These are phyloP conservation scores for Hypoxylon sp. DNA, from an alignment of 2,329 filamentous ascomycete genomes.

Conservation along the genomic window DNA sequence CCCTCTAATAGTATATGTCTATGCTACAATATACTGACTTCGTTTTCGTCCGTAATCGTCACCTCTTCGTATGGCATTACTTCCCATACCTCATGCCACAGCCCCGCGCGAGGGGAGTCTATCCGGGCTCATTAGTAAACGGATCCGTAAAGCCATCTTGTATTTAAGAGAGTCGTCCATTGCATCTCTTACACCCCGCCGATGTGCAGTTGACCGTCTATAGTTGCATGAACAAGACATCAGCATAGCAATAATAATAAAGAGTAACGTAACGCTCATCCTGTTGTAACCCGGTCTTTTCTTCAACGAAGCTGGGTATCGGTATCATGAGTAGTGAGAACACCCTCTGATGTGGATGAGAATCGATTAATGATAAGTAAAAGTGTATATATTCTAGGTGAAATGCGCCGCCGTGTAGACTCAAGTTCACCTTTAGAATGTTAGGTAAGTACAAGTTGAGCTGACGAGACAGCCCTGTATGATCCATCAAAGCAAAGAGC, in stretches of 20 bases:
- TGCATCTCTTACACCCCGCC: conserved; percentile 19
- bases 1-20: conserved; percentile 29
- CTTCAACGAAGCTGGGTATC: conserved; percentile 1
- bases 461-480: conserved; percentile 21
- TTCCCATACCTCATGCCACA: conserved; percentile 22
- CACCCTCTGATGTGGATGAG: not conserved
- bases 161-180: conserved; percentile 25
- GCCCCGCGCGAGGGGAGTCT: conserved; percentile 14
- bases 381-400: conserved; percentile 30
- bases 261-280: conserved; percentile 18
- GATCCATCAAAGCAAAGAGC: conserved; percentile 35
- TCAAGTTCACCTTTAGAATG: conserved; percentile 13
- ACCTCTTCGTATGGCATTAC: conserved; percentile 34
- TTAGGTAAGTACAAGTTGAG: conserved; percentile 35
- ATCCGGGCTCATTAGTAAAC: conserved; percentile 25
- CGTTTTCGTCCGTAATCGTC: conserved; percentile 42
- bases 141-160: conserved; percentile 34
- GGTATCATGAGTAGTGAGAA: not conserved
- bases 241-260: conserved; percentile 18
- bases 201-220: conserved; percentile 27
- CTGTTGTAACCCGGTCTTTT: conserved; percentile 5
- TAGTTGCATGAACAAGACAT: conserved; percentile 18
- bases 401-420: conserved; percentile 17
- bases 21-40: conserved; percentile 38
- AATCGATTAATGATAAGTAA: conserved; percentile 33